Evolutionary conservation across 108 stramenopile species (phyloP).

Genomic region (Conticribra guillardii): DNA sequence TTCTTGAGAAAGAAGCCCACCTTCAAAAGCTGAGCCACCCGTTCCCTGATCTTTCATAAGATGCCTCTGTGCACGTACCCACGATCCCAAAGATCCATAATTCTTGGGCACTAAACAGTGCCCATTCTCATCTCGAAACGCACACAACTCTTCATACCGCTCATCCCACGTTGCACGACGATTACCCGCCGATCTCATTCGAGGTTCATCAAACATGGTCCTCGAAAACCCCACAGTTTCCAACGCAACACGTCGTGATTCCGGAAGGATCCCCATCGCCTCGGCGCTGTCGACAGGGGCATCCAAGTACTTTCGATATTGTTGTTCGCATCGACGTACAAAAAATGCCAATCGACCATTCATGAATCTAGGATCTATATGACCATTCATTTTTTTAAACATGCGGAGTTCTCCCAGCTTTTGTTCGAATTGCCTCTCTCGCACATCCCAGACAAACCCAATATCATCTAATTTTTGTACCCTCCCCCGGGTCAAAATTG

Average conservation of each 20-base stretch:
- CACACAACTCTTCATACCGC: conserved; percentile 46
- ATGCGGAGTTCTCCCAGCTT: conserved; percentile 29
- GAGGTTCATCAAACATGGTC: conserved; percentile 42
- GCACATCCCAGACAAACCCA: conserved; percentile 44
- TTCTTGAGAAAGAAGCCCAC: conserved; percentile 25
- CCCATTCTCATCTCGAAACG: conserved; percentile 33
- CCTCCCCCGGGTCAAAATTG: conserved; percentile 35
- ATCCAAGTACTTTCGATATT: conserved; percentile 29
- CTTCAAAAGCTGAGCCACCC: conserved; percentile 24
- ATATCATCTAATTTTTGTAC: conserved; percentile 23
- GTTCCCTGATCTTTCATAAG: conserved; percentile 42
- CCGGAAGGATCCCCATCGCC: conserved; percentile 16
- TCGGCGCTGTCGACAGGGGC: conserved; percentile 1
- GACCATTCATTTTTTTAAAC: conserved; percentile 23
- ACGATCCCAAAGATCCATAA: conserved; percentile 42
- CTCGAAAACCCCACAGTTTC: conserved; percentile 36
- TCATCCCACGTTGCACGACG: conserved; percentile 50
- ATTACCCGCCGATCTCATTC: conserved; percentile 13
- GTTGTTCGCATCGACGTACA: conserved; percentile 22
- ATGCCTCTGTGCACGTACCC: conserved; percentile 51
- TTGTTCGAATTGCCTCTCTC: conserved; percentile 38
- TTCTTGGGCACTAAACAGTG: conserved; percentile 42
- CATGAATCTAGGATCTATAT: conserved; percentile 36
- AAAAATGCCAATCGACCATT: conserved; percentile 29
- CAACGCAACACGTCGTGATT: conserved; percentile 26